Base-by-base conservation (phyloP, 192 early-diverging fungal species). In the Obelidium mucronatum region DNA sequence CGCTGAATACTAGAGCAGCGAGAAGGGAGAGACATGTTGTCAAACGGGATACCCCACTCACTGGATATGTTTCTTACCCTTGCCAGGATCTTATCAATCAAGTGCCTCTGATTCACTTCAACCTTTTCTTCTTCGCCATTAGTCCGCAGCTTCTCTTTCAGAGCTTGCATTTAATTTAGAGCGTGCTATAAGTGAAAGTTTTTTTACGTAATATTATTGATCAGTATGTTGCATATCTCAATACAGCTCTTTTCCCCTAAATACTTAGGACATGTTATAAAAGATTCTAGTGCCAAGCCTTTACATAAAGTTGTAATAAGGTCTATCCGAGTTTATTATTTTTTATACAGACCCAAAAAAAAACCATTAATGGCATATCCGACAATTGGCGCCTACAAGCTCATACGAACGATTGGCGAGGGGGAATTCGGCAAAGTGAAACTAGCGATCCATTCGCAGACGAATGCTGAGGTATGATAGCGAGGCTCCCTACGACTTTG, bases 11-110 rank as follows among this genome's bases (percentile, higher is more conserved):
- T 92, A 66, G 6, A 8, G 11, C 17, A 48, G 26, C 24, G 44
- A 56, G 40, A 36, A 71, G 36, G 5, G 33, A 17, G 37, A 24
- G 40, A 54, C 35, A 44, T 24, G 13, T 2, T 40, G 11, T 8
- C 5, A 40, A 26, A 39, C 35, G n/a, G n/a, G n/a, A n/a, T 26
- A 6, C 13, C 66, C 3, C 24, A 28, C 4, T 13, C 8, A 67
- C 44, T 13, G 44, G 26, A 28, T 22, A 8, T 37, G 62, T 6
- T 19, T 36, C 72, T 35, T 28, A 74, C 72, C 75, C 90, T 81
- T 17, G 93, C 94, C 5, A 96, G 83, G 44, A 95, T 94, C 85
- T 97, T 97, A 79, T 97, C 95, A 75, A 97, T 94, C 28, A 97
- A 83, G 82, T 94, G 93, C 22, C 95, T 84, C 79, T 95, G 94